Base-by-base conservation (phyloP, 768 basidiomycete genomes). In the Suillus lakei region DNA sequence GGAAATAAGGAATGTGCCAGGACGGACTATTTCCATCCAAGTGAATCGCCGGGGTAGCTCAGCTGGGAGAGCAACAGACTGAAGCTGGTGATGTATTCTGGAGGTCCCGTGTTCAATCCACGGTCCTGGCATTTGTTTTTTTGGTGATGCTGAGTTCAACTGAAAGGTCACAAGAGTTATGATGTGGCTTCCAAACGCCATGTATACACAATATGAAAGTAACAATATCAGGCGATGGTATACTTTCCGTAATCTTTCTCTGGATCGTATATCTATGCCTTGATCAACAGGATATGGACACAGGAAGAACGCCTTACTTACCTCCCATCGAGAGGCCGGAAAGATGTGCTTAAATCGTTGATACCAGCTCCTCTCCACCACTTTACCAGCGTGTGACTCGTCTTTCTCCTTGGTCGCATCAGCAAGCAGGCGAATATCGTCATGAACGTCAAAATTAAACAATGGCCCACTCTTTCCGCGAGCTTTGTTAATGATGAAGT, bases 381-480 rank as follows among this genome's bases (percentile, higher is more conserved):
- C 98, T 75, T 99, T 99, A 3, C 98, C 98, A 0, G 98, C 98
- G 73, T 99, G 98, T 21, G 93, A 96, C 77, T 99, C 98, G 70
- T 99, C 96, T 79, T 99, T 99, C 79, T 99, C 98, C 69, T 91
- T 87, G 1, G 96, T 95, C 3, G 97, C 98, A 73, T 99, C 98
- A 28, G 93, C 91, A 26, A 98, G 83, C 68, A 99, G 78, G 21
- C 98, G 92, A 5, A 99, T 93, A 75, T 99, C 98, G 74, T 99
- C 98, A 76, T 99, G 98, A 7, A 99, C 98, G 77, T 99, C 98
- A 73, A 99, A 99, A 77, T 92, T 98, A 82, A 99, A 99, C 63
- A 99, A 79, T 6, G 98, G 98, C 0, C 98, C 98, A 0, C 96
- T 98, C 78, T 99, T 99, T 32, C 98, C 98, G 28, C 98, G 89